These are phyloP conservation scores for Penicillium pulvis DNA, from an alignment of 495 filamentous ascomycete genomes.

Conservation along the genomic window DNA sequence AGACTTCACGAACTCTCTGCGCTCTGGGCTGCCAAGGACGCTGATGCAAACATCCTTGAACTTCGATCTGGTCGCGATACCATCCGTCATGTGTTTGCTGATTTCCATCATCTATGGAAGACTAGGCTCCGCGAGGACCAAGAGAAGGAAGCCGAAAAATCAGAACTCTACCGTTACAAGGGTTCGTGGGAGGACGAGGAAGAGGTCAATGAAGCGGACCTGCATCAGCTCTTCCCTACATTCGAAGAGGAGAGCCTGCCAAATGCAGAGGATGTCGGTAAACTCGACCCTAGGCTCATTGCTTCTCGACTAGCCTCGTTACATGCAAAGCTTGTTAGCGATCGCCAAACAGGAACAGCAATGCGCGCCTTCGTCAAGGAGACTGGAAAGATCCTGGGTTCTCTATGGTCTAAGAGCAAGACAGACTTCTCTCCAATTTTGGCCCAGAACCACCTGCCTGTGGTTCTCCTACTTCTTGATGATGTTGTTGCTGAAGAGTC, in stretches of 20 bases:
- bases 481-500: slow-evolving; percentile 51
- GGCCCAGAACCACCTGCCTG: slow-evolving; percentile 61
- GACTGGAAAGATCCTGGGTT: slow-evolving; percentile 41
- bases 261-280: slow-evolving; percentile 27
- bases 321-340: slow-evolving; percentile 54
- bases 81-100: slow-evolving; percentile 57
- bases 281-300: slow-evolving; percentile 45
- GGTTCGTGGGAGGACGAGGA: slow-evolving; percentile 74
- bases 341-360: slow-evolving; percentile 27
- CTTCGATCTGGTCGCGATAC: slow-evolving; percentile 30
- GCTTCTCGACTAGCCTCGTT: slow-evolving; percentile 53
- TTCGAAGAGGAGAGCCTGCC: slow-evolving; percentile 57
- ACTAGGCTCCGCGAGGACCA: slow-evolving; percentile 70
- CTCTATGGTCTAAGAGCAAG: slow-evolving; percentile 37
- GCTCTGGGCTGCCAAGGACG: slow-evolving; percentile 36
- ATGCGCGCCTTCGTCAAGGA: slow-evolving; percentile 42
- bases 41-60: slow-evolving; percentile 36
- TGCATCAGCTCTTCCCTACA: slow-evolving; percentile 78
- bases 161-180: slow-evolving; percentile 77
- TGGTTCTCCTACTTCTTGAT: slow-evolving; percentile 63
- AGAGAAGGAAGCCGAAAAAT: slow-evolving; percentile 67
- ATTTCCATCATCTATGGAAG: slow-evolving; percentile 78
- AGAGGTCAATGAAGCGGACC: slow-evolving; percentile 73
- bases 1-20: slow-evolving; percentile 48
- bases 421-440: slow-evolving; percentile 36